Evolutionary conservation across 805 yeast species (phyloP).

Genomic region (Scheffersomyces ergatensis): DNA sequence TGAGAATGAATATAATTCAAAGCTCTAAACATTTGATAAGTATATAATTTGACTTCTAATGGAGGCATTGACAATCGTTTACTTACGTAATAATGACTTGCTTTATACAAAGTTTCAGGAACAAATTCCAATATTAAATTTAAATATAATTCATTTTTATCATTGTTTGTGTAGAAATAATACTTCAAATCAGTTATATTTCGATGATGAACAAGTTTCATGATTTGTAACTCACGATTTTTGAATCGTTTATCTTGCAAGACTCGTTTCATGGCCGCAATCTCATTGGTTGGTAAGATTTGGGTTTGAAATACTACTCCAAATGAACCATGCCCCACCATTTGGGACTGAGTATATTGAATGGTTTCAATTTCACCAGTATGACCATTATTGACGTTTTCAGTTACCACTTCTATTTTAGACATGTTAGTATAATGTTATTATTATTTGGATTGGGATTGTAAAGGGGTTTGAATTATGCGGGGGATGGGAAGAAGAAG

Average conservation of each 20-base stretch:
- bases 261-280: conserved; percentile 94
- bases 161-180: conserved; percentile 74
- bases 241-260: conserved; percentile 92
- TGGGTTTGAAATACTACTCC: conserved; percentile 95
- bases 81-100: conserved; percentile 78
- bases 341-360: conserved; percentile 76
- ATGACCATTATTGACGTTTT: conserved; percentile 70
- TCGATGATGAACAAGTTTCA: conserved; percentile 84
- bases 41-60: conserved; percentile 81
- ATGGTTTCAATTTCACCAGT: conserved; percentile 62
- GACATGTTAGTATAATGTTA: conserved; percentile 36
- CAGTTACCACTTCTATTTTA: conserved; percentile 50
- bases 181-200: conserved; percentile 87
- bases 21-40: conserved; percentile 75
- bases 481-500: no score
- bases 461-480: no score
- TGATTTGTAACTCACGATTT: conserved; percentile 91
- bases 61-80: conserved; percentile 80
- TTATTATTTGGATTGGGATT: neutral
- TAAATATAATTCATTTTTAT: conserved; percentile 76
- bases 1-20: conserved; percentile 73
- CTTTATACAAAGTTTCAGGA: conserved; percentile 94
- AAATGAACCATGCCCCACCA: conserved; percentile 99
- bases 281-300: conserved; percentile 67
- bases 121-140: conserved; percentile 88